These are phyloP conservation scores for Mycena galericulata DNA, from an alignment of 768 basidiomycete genomes.

Conservation along the genomic window DNA sequence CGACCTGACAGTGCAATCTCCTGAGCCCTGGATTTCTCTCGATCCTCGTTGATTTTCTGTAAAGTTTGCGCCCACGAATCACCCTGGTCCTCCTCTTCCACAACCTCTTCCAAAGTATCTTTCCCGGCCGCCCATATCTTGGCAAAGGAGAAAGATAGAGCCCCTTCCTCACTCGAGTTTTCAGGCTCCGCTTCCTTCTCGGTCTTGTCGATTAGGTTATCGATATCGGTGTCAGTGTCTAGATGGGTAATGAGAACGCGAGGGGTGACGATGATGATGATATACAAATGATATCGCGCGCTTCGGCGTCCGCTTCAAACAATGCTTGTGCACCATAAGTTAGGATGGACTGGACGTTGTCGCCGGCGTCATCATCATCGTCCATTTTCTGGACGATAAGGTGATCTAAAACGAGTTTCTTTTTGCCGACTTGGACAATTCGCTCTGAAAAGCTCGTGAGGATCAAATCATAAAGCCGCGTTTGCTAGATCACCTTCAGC, in stretches of 20 bases:
- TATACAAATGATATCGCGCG: slow-evolving; percentile 79
- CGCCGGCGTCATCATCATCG: slow-evolving; percentile 77
- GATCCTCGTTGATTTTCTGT: slow-evolving; percentile 60
- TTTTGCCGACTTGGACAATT: slow-evolving; percentile 93
- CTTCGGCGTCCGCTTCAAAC: slow-evolving; percentile 73
- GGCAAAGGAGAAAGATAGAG: slow-evolving; percentile 84
- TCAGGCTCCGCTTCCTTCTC: slow-evolving; percentile 76
- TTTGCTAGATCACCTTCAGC: slow-evolving; percentile 74
- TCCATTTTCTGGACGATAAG: slow-evolving; percentile 97
- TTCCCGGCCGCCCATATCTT: slow-evolving; percentile 92
- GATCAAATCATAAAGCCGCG: neutral
- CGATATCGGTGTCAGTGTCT: slow-evolving; percentile 88
- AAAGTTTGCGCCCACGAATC: slow-evolving; percentile 90
- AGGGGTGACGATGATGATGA: neutral
- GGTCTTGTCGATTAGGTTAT: slow-evolving; percentile 88
- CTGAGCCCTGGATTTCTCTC: slow-evolving; percentile 53
- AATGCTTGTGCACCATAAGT: slow-evolving; percentile 90
- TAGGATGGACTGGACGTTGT: slow-evolving; percentile 90
- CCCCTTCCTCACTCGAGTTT: slow-evolving; percentile 61
- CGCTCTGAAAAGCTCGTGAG: slow-evolving; percentile 67
- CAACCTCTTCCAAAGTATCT: slow-evolving; percentile 75
- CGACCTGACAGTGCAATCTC: slow-evolving; percentile 74
- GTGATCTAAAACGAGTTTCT: slow-evolving; percentile 94
- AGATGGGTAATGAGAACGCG: slow-evolving; percentile 12
- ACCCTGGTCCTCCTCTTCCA: slow-evolving; percentile 66